These are phyloP conservation scores for Rhynchosporium graminicola DNA, from an alignment of 2,329 filamentous ascomycete genomes.

Conservation along the genomic window DNA sequence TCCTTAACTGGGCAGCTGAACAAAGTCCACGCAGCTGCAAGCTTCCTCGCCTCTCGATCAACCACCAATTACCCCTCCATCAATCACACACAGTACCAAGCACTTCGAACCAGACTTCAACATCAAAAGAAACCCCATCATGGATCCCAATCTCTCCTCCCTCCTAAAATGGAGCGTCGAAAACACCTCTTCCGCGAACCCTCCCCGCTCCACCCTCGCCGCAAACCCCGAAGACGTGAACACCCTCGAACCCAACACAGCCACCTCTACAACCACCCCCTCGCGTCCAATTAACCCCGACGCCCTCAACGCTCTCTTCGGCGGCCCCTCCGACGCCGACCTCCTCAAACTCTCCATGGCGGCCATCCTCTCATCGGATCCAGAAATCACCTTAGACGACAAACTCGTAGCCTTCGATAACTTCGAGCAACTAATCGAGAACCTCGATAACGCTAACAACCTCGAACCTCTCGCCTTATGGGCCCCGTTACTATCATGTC, in stretches of 20 bases:
- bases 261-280: neutral
- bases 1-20: neutral
- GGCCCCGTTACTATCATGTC: slow-evolving; percentile 72
- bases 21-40: too few species aligned
- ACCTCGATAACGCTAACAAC: slow-evolving; percentile 96
- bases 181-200: slow-evolving; percentile 51
- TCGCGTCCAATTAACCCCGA: slow-evolving; percentile 58
- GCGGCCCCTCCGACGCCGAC: slow-evolving; percentile 86
- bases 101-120: slow-evolving; percentile 13
- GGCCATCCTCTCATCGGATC: slow-evolving; percentile 63
- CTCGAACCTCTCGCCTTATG: slow-evolving; percentile 77
- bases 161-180: slow-evolving; percentile 51
- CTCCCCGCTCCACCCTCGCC: slow-evolving; percentile 28
- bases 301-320: slow-evolving; percentile 72
- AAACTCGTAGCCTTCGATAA: slow-evolving; percentile 90
- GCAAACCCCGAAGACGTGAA: neutral
- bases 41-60: neutral
- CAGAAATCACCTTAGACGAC: slow-evolving; percentile 68
- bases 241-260: neutral
- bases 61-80: slow-evolving; percentile 24
- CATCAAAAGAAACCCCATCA: slow-evolving; percentile 21
- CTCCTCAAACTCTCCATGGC: slow-evolving; percentile 86
- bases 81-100: slow-evolving; percentile 8
- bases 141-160: slow-evolving; percentile 39
- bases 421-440: slow-evolving; percentile 89